A percentile compares a stretch with the other conserved stretches of the same genome.
Conservation (phyloP, 495 filamentous ascomycete genomes). For the Penicillium tannophilum region DNA sequence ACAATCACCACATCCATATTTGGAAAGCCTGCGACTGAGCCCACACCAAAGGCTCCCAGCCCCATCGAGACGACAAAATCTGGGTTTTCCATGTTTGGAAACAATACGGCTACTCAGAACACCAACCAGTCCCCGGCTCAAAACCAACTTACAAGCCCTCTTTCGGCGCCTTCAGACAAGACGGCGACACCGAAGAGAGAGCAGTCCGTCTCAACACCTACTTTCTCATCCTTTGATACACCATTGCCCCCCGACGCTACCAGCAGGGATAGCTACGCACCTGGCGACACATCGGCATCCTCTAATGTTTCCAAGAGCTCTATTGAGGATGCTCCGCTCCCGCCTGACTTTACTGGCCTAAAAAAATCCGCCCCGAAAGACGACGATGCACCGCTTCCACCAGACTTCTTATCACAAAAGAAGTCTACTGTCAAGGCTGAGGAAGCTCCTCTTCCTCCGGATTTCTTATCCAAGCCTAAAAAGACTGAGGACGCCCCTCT, state of each 20-base stretch:
- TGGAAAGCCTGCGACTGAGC: constrained; percentile 12
- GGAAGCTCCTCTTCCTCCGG: constrained; percentile 59
- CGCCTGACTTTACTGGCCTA: constrained; percentile 23
- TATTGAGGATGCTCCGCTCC: constrained; percentile 45
- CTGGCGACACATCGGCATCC: constrained; percentile 70
- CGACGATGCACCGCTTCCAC: constrained; percentile 29
- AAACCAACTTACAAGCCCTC: constrained; percentile 30
- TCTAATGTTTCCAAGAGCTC: constrained; percentile 57
- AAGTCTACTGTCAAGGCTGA: constrained; percentile 35
- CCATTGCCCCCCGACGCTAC: constrained; percentile 79
- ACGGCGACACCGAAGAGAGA: constrained; percentile 34
- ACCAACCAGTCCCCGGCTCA: constrained; percentile 20
- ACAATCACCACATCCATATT: constrained; percentile 45
- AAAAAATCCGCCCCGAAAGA: constrained; percentile 33
- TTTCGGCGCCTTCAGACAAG: constrained; percentile 43
- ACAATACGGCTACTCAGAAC: constrained; percentile 12
- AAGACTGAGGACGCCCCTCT: constrained; percentile 14
- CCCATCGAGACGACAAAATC: constrained; percentile 42
- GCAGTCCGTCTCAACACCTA: constrained; percentile 26
- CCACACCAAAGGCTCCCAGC: constrained; percentile 25
- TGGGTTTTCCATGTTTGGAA: constrained; percentile 41
- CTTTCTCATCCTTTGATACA: constrained; percentile 39
- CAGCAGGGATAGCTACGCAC: constrained; percentile 63
- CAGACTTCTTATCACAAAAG: constrained; percentile 29
- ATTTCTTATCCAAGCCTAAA: constrained; percentile 14